These are phyloP conservation scores for Acer campestre DNA, from an alignment of 345 rosid genomes.

Conservation along the genomic window DNA sequence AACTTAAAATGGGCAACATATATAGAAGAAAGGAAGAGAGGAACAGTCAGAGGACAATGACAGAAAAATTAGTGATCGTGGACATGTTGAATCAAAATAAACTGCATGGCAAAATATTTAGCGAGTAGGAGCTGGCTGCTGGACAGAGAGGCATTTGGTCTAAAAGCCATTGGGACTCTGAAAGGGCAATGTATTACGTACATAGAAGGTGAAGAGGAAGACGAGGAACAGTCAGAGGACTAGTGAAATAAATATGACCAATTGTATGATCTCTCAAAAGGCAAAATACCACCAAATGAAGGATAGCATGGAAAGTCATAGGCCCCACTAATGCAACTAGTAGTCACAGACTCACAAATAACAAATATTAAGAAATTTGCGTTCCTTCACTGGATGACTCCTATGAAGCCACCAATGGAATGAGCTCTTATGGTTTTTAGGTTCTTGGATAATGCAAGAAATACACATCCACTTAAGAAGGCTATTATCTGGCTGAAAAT, in stretches of 20 bases:
- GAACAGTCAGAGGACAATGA: not conserved
- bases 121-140: not conserved
- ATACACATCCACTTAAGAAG: not conserved
- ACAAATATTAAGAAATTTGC: no score
- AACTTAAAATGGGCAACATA: not conserved
- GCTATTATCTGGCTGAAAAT: not conserved
- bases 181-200: not conserved
- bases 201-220: not conserved
- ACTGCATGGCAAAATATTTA: not conserved
- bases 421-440: not conserved
- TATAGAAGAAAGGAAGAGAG: not conserved
- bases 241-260: not conserved
- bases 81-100: not conserved
- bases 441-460: not conserved
- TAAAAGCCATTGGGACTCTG: not conserved
- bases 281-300: not conserved
- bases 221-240: not conserved
- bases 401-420: conserved; percentile 1
- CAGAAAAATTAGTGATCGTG: not conserved
- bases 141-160: not conserved
- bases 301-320: not conserved
- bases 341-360: not conserved
- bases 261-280: not conserved
- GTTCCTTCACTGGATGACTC: not conserved
- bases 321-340: not conserved